Percentiles rank a stretch among this genome's conserved stretches.
Conservation (phyloP, 202 grass and related monocot genomes). For the Schoenoplectus tabernaemontani region DNA sequence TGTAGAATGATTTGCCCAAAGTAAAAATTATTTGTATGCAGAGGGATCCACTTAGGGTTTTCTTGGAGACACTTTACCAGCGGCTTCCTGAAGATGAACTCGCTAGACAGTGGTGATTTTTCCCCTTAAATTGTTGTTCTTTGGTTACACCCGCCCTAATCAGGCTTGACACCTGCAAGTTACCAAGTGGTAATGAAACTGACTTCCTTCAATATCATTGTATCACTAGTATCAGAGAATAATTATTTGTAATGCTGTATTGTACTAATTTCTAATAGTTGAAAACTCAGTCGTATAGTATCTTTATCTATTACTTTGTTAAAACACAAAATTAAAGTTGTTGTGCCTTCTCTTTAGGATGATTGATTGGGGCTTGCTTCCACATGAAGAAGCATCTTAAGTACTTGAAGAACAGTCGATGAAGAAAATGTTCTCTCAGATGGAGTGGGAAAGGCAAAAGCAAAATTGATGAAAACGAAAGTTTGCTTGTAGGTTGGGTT, state of each 20-base stretch:
- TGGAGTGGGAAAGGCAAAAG: not conserved
- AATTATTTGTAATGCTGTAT: not conserved
- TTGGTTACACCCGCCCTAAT: not conserved
- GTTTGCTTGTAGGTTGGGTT: not conserved
- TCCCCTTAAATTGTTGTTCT: not conserved
- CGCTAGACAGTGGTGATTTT: conserved; percentile 8
- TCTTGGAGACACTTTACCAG: conserved; percentile 25
- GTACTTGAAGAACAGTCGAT: not conserved
- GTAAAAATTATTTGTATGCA: not conserved
- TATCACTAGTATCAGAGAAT: not conserved
- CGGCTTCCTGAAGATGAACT: conserved; percentile 15
- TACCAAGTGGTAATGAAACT: not conserved
- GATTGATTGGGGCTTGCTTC: conserved; percentile 24
- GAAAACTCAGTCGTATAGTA: not conserved
- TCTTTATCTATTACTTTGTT: not conserved
- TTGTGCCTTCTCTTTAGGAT: conserved; percentile 10
- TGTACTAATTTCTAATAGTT: not conserved
- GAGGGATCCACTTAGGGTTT: conserved; percentile 28
- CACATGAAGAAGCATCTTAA: not conserved
- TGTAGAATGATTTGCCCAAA: not conserved
- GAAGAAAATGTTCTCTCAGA: not conserved
- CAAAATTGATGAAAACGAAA: conserved; percentile 10
- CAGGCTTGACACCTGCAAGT: not conserved
- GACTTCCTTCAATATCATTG: not conserved
- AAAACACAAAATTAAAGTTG: not conserved